Base-by-base conservation (phyloP, 805 yeast genomes). In the Pichia exigua region DNA sequence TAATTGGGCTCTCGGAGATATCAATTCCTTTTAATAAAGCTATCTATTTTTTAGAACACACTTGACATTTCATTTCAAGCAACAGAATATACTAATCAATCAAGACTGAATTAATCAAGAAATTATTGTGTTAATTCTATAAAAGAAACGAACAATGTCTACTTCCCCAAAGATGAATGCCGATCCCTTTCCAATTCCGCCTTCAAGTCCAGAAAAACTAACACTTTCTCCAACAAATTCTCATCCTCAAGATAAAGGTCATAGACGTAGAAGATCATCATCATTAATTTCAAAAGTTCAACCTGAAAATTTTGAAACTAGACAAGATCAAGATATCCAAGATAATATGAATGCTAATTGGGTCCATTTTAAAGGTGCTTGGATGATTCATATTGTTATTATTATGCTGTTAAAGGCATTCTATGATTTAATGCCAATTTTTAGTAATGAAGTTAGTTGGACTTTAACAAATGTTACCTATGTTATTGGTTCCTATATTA, bases 301-400 rank as follows among this genome's bases (percentile, higher is more conserved):
- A 64, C 96, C 95, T 18, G 99, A 94, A 65, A 83, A 90, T 18
- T 78, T 87, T 60, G 97, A 92, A 59, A 95, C 91, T 42, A 87
- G 85, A 66, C 88, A 85, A 61, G 99, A 92, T 66, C 98, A 92
- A 70, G 84, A 85, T 49, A 74, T 90, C 47, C 81, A 86, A 59
- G 91, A 96, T 28, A 94, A 94, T 63, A 76, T 90, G 70, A 94
- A 94, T 66, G 97, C 97, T 27, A 83, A 83, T 59, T 92, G 99
- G 99, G 97, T 94, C 32, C 87, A 91, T 65, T 85, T 82, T 61
- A 90, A 92, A 62, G 99, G 96, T 46, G 98, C 98, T 1, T 94
- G 99, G 99, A 73, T 84, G 28, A 85, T 92, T 52, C 99, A 92
- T 69, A 74, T 94, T 46, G 95, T 90, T 28, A 77, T 94, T 45